A percentile compares a stretch with the other conserved stretches of the same genome.
Conservation (phyloP, 2,329 filamentous ascomycete species). For the Graphilbum sp. region DNA sequence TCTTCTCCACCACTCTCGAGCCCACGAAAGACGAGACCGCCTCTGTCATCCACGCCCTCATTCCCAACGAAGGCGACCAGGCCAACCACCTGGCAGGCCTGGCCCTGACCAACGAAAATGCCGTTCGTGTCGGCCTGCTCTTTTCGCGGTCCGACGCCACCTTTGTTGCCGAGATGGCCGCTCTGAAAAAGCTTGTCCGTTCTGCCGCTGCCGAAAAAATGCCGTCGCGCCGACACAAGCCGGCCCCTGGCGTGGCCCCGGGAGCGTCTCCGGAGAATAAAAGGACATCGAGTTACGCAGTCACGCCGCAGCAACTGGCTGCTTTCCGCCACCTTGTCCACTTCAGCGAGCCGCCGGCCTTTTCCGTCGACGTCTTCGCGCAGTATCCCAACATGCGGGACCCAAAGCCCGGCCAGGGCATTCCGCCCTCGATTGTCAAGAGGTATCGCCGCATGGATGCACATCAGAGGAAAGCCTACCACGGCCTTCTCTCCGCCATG, state of each 20-base stretch:
- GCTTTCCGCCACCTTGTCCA: constrained; percentile 11
- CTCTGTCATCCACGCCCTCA: constrained; percentile 1
- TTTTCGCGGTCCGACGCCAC: constrained; percentile 9
- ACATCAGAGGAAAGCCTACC: constrained; percentile 21
- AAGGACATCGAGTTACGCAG: too few relatives aligned
- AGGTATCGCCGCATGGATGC: constrained; percentile 18
- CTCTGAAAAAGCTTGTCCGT: constrained; percentile 5
- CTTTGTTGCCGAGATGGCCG: constrained; percentile 8
- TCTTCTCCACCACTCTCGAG: constrained; percentile 7
- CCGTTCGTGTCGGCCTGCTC: constrained; percentile 5
- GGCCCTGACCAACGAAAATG: constrained; percentile 3
- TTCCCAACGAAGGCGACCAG: constrained; percentile 2
- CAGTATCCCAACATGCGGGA: constrained; percentile 11
- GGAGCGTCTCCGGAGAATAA: background rate
- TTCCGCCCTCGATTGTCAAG: constrained; percentile 8
- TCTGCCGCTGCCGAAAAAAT: background rate
- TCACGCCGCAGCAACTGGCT: constrained; percentile 5
- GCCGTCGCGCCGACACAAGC: too few relatives aligned
- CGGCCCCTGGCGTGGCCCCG: background rate
- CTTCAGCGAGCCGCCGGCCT: constrained; percentile 9
- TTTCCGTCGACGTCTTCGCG: constrained; percentile 10
- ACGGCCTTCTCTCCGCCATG: constrained; percentile 19
- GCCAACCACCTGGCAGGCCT: constrained; percentile 1
- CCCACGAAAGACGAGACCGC: background rate
- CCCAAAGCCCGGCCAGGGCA: constrained; percentile 1